Percentiles rank a stretch among this genome's conserved stretches.
Conservation (phyloP, 768 basidiomycete species). For the Kwoniella sp. region DNA sequence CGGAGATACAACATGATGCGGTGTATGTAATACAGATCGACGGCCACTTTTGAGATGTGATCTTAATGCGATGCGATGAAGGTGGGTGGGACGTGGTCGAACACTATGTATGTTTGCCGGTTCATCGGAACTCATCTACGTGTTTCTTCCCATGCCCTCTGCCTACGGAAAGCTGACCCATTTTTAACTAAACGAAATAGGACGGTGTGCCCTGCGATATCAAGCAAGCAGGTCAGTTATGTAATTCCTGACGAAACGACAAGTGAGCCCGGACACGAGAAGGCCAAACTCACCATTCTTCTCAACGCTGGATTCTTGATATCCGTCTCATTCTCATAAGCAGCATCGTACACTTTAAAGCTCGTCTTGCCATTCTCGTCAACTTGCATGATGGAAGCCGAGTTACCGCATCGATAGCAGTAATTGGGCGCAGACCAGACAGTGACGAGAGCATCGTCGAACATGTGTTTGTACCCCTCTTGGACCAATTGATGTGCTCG, state of each 20-base stretch:
- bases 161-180: no score
- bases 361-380: constrained; percentile 63
- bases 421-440: constrained; percentile 57
- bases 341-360: constrained; percentile 84
- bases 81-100: no score
- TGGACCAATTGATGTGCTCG: constrained; percentile 91
- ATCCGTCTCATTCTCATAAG: constrained; percentile 84
- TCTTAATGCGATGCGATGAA: no score
- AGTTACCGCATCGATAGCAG: constrained; percentile 69
- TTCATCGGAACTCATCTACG: no score
- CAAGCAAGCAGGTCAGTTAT: neutral
- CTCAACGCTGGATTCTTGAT: constrained; percentile 70
- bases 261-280: neutral
- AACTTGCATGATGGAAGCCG: constrained; percentile 86
- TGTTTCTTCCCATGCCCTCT: no score
- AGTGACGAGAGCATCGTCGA: constrained; percentile 52
- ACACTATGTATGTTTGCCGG: no score
- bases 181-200: constrained; percentile 41
- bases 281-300: constrained; percentile 64
- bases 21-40: neutral
- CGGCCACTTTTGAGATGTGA: no score
- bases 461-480: constrained; percentile 57
- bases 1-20: neutral
- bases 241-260: neutral
- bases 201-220: constrained; percentile 32